A percentile compares a stretch with the other conserved stretches of the same genome.
phyloP scores from a whole-genome alignment of 768 basidiomycete species.

The Pisolithus albus region DNA sequence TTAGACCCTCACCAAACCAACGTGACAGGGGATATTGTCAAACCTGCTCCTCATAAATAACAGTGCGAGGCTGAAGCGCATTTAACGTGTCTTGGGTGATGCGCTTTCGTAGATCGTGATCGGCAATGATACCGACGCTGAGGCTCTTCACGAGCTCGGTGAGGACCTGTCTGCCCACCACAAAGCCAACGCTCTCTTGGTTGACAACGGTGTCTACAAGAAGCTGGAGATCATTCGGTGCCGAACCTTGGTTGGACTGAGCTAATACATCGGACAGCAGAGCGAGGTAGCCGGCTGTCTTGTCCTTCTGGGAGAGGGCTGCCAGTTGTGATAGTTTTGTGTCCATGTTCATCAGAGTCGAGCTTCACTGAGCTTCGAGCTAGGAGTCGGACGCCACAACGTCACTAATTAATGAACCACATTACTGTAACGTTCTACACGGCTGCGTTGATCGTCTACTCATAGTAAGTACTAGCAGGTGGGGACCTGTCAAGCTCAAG shows the following conservation, averaged over 20 bases:
- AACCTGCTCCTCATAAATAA: constrained; percentile 95
- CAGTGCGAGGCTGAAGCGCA: constrained; percentile 68
- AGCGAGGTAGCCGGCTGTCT: constrained; percentile 65
- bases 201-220: constrained; percentile 79
- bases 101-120: constrained; percentile 54
- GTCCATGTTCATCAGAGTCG: constrained; percentile 42
- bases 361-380: too few relatives aligned
- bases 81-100: constrained; percentile 72
- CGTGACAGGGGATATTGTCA: constrained; percentile 16
- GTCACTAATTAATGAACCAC: too few relatives aligned
- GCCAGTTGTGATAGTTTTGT: constrained; percentile 55
- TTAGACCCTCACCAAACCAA: constrained; percentile 6
- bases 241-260: constrained; percentile 36
- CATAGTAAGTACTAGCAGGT: too few relatives aligned
- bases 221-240: constrained; percentile 54
- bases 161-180: constrained; percentile 83
- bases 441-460: too few relatives aligned
- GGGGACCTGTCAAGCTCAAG: too few relatives aligned
- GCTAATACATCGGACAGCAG: constrained; percentile 64
- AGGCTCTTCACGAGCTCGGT: constrained; percentile 75
- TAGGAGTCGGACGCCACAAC: too few relatives aligned
- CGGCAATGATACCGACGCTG: constrained; percentile 46
- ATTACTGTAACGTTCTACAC: too few relatives aligned
- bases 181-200: constrained; percentile 74
- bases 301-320: constrained; percentile 75